Conservation (phyloP, 2,329 filamentous ascomycete genomes). For the Exophiala calicioides region DNA sequence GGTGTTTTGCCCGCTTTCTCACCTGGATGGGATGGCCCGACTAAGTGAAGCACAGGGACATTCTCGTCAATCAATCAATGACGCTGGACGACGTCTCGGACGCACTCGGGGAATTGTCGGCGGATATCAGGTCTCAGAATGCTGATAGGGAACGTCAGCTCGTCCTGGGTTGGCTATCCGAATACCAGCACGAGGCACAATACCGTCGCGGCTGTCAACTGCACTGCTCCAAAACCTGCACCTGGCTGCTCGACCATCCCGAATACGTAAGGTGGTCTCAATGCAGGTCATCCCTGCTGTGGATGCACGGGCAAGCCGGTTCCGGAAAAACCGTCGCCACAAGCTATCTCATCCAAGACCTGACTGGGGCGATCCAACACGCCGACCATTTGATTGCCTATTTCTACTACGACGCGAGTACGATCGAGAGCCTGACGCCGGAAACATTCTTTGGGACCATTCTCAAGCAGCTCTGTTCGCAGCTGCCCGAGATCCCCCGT, state of each 20-base stretch:
- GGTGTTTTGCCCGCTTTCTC: too few relatives aligned
- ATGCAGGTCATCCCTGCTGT: slow-evolving; percentile 17
- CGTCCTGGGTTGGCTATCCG: slow-evolving; percentile 22
- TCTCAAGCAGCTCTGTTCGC: slow-evolving; percentile 22
- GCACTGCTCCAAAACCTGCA: slow-evolving; percentile 19
- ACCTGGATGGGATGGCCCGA: not conserved
- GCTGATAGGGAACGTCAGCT: slow-evolving; percentile 12
- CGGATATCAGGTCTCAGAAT: slow-evolving; percentile 12
- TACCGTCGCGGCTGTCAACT: slow-evolving; percentile 18
- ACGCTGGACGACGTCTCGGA: slow-evolving; percentile 15
- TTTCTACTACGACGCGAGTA: slow-evolving; percentile 27
- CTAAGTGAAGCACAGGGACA: slow-evolving; percentile 16
- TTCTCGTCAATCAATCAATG: slow-evolving; percentile 13
- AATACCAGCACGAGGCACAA: slow-evolving; percentile 21
- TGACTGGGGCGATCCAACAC: slow-evolving; percentile 2
- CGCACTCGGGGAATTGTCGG: slow-evolving; percentile 10
- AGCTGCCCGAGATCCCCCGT: slow-evolving; percentile 10
- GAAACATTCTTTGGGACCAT: slow-evolving; percentile 24
- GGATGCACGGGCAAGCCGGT: slow-evolving; percentile 23
- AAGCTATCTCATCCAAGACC: slow-evolving; percentile 21
- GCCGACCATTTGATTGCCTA: slow-evolving; percentile 9
- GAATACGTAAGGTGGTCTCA: slow-evolving; percentile 17
- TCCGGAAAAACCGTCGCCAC: slow-evolving; percentile 23
- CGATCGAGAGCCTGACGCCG: slow-evolving; percentile 21
- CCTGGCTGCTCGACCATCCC: slow-evolving; percentile 18